Conservation (phyloP, 2,329 filamentous ascomycete genomes). For the Capronia americana region DNA sequence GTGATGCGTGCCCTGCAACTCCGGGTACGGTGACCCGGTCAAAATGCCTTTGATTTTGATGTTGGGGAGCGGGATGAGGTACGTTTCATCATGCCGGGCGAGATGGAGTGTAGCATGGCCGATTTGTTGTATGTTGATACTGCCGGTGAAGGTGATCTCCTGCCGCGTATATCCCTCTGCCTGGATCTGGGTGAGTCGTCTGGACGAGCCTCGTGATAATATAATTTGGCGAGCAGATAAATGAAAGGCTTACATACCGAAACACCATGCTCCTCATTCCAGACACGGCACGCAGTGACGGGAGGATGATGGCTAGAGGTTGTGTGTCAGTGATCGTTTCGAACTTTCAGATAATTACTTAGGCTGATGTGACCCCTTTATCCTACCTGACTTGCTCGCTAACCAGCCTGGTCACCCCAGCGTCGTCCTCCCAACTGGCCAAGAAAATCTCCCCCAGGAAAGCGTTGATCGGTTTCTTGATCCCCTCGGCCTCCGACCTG, state of each 20-base stretch:
- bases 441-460: constrained; percentile 39
- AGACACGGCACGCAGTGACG: constrained; percentile 39
- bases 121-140: constrained; percentile 35
- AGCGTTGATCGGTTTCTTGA: constrained; percentile 40
- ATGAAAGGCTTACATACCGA: constrained; percentile 27
- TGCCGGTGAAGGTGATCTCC: constrained; percentile 36
- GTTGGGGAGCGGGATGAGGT: constrained; percentile 37
- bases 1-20: constrained; percentile 36
- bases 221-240: not conserved
- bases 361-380: not conserved
- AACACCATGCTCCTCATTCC: constrained; percentile 38
- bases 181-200: constrained; percentile 3
- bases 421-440: constrained; percentile 34
- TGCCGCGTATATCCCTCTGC: constrained; percentile 40
- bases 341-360: not conserved
- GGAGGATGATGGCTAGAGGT: constrained; percentile 38
- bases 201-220: not conserved
- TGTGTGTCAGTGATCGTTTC: not conserved
- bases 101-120: constrained; percentile 35
- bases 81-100: constrained; percentile 33
- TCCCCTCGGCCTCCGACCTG: constrained; percentile 29
- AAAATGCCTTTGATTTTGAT: constrained; percentile 38
- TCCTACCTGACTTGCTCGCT: constrained; percentile 39
- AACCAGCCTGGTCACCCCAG: constrained; percentile 35
- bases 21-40: constrained; percentile 58